These are phyloP conservation scores for Aspergillus sp. DNA, from an alignment of 2,329 filamentous ascomycete genomes.

Conservation along the genomic window DNA sequence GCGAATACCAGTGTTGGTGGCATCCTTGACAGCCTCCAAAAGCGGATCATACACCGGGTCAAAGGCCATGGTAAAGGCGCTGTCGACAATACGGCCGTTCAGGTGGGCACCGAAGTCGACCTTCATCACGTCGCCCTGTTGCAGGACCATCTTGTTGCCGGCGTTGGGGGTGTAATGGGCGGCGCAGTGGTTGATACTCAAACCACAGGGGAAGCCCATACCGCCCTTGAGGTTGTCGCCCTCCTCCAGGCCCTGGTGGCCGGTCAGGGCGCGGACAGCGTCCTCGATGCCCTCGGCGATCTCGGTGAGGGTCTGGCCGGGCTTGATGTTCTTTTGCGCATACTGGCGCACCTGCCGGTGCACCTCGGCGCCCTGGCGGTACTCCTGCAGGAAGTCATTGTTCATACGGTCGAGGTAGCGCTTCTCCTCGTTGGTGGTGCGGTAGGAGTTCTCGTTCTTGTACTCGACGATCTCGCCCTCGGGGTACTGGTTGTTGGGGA, in stretches of 20 bases:
- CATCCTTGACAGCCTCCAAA: slow-evolving; percentile 64
- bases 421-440: slow-evolving; percentile 83
- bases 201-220: slow-evolving; percentile 82
- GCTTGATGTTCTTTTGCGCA: slow-evolving; percentile 76
- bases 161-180: slow-evolving; percentile 87
- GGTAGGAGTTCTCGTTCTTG: slow-evolving; percentile 70
- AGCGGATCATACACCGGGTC: slow-evolving; percentile 69
- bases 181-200: slow-evolving; percentile 81
- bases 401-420: slow-evolving; percentile 78
- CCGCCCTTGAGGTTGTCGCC: slow-evolving; percentile 76
- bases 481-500: slow-evolving; percentile 70
- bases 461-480: slow-evolving; percentile 79
- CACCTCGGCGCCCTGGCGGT: slow-evolving; percentile 82
- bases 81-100: slow-evolving; percentile 70
- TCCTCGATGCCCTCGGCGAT: slow-evolving; percentile 88
- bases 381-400: slow-evolving; percentile 75
- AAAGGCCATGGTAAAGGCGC: slow-evolving; percentile 68
- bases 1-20: slow-evolving; percentile 72
- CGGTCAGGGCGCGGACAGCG: slow-evolving; percentile 72
- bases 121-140: slow-evolving; percentile 69
- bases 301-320: slow-evolving; percentile 75
- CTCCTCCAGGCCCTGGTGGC: slow-evolving; percentile 72
- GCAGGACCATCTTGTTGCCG: slow-evolving; percentile 72
- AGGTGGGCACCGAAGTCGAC: slow-evolving; percentile 71
- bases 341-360: slow-evolving; percentile 84